Evolutionary conservation across 257 asterid genomes (phyloP).

Genomic region (Paraleonurus japonicus): DNA sequence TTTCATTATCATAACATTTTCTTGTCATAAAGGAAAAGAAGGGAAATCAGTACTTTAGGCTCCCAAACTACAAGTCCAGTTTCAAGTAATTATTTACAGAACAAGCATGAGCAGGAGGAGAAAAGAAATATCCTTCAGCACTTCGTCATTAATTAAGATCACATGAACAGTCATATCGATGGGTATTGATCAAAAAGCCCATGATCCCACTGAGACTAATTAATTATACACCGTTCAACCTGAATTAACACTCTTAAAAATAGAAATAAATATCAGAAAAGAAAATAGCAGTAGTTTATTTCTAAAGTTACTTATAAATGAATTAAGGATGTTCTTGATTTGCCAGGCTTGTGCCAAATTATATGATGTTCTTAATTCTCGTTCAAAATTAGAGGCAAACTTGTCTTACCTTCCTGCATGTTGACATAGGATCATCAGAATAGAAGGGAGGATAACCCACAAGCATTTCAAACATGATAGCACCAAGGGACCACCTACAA

Average conservation of each 20-base stretch:
- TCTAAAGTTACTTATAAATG: background rate
- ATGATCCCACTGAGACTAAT: background rate
- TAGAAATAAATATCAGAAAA: background rate
- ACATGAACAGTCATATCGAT: background rate
- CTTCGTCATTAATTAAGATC: conserved; percentile 9
- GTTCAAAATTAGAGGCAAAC: conserved; percentile 18
- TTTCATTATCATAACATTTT: background rate
- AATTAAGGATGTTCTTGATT: background rate
- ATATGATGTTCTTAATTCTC: no score
- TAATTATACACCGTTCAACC: background rate
- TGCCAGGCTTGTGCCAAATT: background rate
- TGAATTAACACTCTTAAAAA: background rate
- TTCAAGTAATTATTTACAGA: background rate
- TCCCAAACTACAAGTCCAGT: conserved; percentile 12
- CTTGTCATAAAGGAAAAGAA: background rate
- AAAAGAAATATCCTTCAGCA: conserved; percentile 18
- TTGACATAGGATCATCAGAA: conserved; percentile 98
- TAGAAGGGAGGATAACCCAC: conserved; percentile 99
- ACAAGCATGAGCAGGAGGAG: conserved; percentile 10
- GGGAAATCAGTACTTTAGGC: background rate
- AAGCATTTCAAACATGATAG: conserved; percentile 98
- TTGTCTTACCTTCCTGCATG: conserved; percentile 88
- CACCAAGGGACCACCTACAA: conserved; percentile 99
- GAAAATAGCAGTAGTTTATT: background rate
- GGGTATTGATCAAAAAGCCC: background rate